A percentile compares a stretch with the other conserved stretches of the same genome.
Evolutionary conservation across 108 stramenopile genomes (phyloP).

Genomic region (Chaetoceros tenuissimus): DNA sequence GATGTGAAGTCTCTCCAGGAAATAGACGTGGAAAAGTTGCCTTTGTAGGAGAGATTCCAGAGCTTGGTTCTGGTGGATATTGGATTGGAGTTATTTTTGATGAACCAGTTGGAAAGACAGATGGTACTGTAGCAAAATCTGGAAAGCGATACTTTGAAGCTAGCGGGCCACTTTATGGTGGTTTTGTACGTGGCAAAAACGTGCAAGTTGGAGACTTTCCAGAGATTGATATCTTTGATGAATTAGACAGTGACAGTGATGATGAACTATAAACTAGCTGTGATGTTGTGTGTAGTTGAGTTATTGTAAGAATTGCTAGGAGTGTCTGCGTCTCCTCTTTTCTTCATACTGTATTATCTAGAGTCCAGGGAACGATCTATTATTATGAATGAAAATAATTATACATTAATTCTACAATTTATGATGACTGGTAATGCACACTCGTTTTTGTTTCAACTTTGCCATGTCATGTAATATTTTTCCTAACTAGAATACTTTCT

Average conservation of each 20-base stretch:
- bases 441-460: no score
- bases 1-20: conserved; percentile 94
- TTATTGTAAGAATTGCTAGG: no score
- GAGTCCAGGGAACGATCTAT: no score
- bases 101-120: conserved; percentile 87
- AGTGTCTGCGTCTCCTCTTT: no score
- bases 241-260: conserved; percentile 39
- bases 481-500: no score
- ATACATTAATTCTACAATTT: no score
- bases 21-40: conserved; percentile 73
- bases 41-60: conserved; percentile 74
- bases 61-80: conserved; percentile 53
- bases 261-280: conserved; percentile 7
- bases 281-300: background rate
- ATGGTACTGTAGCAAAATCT: conserved; percentile 65
- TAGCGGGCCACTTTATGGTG: conserved; percentile 37
- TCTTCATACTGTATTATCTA: no score
- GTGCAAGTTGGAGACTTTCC: conserved; percentile 78
- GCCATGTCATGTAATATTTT: no score
- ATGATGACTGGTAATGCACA: no score
- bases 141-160: conserved; percentile 44
- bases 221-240: conserved; percentile 67
- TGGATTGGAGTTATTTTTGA: conserved; percentile 95
- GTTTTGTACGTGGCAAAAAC: conserved; percentile 72
- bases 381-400: no score